Conservation (phyloP, 257 asterid genomes). For the Solanum habrochaites region DNA sequence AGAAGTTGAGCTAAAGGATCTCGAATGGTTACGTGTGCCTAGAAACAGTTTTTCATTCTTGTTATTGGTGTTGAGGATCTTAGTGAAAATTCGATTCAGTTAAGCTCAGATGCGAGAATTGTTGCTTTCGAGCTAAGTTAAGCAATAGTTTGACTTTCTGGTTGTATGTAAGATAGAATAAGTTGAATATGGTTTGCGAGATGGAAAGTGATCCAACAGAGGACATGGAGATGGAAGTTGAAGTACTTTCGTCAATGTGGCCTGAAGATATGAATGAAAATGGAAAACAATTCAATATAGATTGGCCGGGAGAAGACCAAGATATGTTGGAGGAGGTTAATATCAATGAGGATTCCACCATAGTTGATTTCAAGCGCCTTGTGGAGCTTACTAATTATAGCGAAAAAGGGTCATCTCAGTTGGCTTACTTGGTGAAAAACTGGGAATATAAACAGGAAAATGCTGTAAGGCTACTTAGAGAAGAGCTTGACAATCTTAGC, state of each 20-base stretch:
- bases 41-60: neutral
- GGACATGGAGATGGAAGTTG: conserved; percentile 64
- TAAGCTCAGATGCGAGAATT: neutral
- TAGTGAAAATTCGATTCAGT: neutral
- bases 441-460: conserved; percentile 81
- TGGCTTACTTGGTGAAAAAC: conserved; percentile 62
- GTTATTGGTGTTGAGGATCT: neutral
- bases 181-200: conserved; percentile 33
- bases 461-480: conserved; percentile 66
- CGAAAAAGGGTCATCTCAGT: conserved; percentile 78
- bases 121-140: neutral
- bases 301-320: conserved; percentile 59
- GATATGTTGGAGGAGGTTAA: conserved; percentile 79
- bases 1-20: neutral
- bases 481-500: conserved; percentile 74
- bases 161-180: neutral
- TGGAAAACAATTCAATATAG: conserved; percentile 73
- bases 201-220: conserved; percentile 51
- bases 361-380: conserved; percentile 65
- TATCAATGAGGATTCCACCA: conserved; percentile 52
- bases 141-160: neutral
- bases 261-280: conserved; percentile 84
- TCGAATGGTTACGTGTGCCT: neutral
- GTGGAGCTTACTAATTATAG: conserved; percentile 65
- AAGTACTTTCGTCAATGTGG: conserved; percentile 90